Conservation (phyloP, 1,139 yeast genomes). For the Candida sp. region DNA sequence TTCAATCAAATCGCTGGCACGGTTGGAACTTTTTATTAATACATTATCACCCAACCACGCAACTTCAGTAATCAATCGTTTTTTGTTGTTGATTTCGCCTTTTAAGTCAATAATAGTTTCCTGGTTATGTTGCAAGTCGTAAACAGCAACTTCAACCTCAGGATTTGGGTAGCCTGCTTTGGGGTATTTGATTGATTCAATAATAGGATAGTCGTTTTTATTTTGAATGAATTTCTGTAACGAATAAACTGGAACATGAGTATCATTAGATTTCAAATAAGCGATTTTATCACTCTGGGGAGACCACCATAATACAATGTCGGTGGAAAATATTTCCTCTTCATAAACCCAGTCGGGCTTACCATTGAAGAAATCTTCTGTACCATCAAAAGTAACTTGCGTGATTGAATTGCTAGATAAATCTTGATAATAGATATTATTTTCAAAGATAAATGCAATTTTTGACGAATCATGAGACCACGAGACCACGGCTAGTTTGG, state of each 20-base stretch:
- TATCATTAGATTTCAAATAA: slow-evolving; percentile 49
- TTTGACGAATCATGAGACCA: slow-evolving; percentile 75
- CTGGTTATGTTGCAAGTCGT: slow-evolving; percentile 17
- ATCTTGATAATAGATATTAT: slow-evolving; percentile 51
- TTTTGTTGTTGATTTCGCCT: slow-evolving; percentile 18
- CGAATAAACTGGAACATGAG: slow-evolving; percentile 48
- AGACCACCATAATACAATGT: slow-evolving; percentile 58
- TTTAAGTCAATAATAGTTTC: slow-evolving; percentile 16
- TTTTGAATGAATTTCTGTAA: slow-evolving; percentile 54
- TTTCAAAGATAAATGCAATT: slow-evolving; percentile 63
- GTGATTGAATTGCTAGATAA: slow-evolving; percentile 14
- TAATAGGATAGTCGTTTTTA: slow-evolving; percentile 38
- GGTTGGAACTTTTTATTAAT: slow-evolving; percentile 38
- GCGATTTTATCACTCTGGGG: slow-evolving; percentile 47
- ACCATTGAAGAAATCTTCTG: slow-evolving; percentile 48
- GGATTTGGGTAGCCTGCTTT: slow-evolving; percentile 48
- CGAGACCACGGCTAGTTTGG: slow-evolving; percentile 49
- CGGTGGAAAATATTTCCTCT: slow-evolving; percentile 53
- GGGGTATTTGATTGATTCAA: slow-evolving; percentile 39
- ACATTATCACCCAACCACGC: slow-evolving; percentile 38
- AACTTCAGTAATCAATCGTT: slow-evolving; percentile 39
- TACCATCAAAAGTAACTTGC: slow-evolving; percentile 49
- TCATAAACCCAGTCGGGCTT: slow-evolving; percentile 65
- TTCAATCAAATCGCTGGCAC: slow-evolving; percentile 42
- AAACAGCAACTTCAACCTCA: slow-evolving; percentile 35